Evolutionary conservation across 2,329 filamentous ascomycete genomes (phyloP).

Genomic region (Stylonectria norvegica): DNA sequence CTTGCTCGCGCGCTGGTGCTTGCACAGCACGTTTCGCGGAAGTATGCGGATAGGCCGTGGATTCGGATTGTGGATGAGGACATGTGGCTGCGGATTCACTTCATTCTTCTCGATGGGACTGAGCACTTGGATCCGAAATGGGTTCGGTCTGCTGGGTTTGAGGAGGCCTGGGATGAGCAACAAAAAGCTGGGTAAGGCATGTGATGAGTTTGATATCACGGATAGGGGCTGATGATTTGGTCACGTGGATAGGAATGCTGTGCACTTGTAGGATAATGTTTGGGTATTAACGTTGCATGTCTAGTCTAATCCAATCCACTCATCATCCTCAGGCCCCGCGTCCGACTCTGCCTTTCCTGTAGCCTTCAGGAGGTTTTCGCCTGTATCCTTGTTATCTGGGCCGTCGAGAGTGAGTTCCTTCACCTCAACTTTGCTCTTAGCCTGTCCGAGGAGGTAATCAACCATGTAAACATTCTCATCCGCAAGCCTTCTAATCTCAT

Average conservation of each 20-base stretch:
- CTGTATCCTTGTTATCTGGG: conserved; percentile 18
- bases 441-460: conserved; percentile 69
- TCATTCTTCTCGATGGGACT: conserved; percentile 61
- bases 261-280: conserved; percentile 2
- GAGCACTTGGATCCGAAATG: conserved; percentile 52
- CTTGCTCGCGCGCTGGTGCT: conserved; percentile 66
- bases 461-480: conserved; percentile 89
- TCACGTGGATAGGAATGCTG: not conserved
- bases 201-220: not conserved
- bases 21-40: conserved; percentile 51
- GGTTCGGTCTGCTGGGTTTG: conserved; percentile 61
- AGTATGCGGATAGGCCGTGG: conserved; percentile 46
- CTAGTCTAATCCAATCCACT: conserved; percentile 50
- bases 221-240: not conserved
- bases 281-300: conserved; percentile 26
- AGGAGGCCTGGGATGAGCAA: conserved; percentile 59
- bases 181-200: conserved; percentile 16
- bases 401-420: conserved; percentile 19
- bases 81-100: conserved; percentile 58
- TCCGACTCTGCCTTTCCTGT: conserved; percentile 32
- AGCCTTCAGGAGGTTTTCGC: conserved; percentile 32
- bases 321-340: conserved; percentile 39
- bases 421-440: conserved; percentile 28
- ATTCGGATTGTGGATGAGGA: conserved; percentile 52
- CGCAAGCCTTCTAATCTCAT: conserved; percentile 76